Conservation (phyloP, 495 filamentous ascomycete species). For the Cairneyella variabilis region DNA sequence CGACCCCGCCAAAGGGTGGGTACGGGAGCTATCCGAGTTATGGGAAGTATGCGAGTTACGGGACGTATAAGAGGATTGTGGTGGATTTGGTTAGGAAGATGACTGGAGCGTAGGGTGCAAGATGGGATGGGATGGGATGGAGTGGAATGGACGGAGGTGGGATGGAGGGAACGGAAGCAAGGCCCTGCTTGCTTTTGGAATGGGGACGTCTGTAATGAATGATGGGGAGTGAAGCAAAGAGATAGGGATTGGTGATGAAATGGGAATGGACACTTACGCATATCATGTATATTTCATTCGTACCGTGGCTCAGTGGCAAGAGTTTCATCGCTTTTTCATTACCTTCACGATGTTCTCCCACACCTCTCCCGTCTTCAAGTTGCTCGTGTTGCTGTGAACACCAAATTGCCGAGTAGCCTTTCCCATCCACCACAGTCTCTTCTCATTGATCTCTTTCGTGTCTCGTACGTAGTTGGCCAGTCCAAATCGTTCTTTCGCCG, state of each 20-base stretch:
- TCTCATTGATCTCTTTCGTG: constrained; percentile 21
- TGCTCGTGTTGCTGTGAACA: constrained; percentile 10
- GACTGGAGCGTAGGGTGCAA: no score
- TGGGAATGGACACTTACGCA: no score
- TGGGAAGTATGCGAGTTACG: not conserved
- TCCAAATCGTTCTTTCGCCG: constrained; percentile 38
- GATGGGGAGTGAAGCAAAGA: no score
- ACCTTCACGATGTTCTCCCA: constrained; percentile 21
- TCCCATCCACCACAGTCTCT: constrained; percentile 30
- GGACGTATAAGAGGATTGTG: not conserved
- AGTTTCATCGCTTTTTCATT: constrained; percentile 9
- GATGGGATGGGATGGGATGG: no score
- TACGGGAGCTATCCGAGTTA: not conserved
- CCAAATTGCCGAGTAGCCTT: constrained; percentile 21
- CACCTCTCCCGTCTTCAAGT: constrained; percentile 8
- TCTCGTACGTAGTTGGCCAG: constrained; percentile 49
- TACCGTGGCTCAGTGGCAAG: no score
- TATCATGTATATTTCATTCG: no score
- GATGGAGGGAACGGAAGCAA: no score
- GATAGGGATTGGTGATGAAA: no score
- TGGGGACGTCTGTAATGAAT: no score
- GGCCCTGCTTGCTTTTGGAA: no score
- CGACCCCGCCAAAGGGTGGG: not conserved
- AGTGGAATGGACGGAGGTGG: no score
- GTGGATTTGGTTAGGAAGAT: not conserved